Percentiles rank a stretch among this genome's conserved stretches.
These are phyloP conservation scores for Penicillium verhagenii DNA, from an alignment of 495 filamentous ascomycete genomes.

Conservation along the genomic window DNA sequence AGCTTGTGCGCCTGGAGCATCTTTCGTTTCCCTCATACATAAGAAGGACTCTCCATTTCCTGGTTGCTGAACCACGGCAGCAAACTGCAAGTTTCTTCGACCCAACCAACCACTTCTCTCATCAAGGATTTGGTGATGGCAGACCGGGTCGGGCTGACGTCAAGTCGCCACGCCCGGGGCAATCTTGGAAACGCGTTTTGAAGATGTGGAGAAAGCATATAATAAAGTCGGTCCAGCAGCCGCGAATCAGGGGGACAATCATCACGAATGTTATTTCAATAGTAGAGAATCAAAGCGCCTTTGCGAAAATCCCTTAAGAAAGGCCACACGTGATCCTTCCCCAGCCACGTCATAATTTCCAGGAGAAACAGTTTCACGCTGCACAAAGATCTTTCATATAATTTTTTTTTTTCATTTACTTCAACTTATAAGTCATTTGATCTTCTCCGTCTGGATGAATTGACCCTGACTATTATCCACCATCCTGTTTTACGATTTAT, in stretches of 20 bases:
- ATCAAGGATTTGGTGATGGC: neutral
- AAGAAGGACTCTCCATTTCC: too few species aligned
- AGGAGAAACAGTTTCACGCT: slow-evolving; percentile 8
- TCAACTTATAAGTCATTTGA: neutral
- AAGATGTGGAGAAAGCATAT: slow-evolving; percentile 10
- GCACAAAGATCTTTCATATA: neutral
- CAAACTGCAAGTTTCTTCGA: neutral
- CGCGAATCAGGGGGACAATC: neutral
- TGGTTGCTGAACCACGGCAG: neutral
- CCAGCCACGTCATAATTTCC: slow-evolving; percentile 15
- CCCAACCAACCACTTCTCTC: neutral
- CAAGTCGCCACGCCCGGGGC: slow-evolving; percentile 25
- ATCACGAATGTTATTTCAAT: neutral
- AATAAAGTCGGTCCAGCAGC: neutral
- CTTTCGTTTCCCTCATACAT: too few species aligned
- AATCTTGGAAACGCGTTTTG: neutral
- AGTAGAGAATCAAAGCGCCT: neutral
- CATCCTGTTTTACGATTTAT: neutral
- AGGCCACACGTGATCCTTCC: slow-evolving; percentile 8
- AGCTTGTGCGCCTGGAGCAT: too few species aligned
- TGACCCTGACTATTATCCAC: neutral
- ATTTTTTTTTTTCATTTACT: neutral
- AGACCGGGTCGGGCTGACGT: slow-evolving; percentile 20
- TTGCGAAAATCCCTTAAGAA: neutral
- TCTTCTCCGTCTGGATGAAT: slow-evolving; percentile 2